These are phyloP conservation scores for Metrosideros polymorpha DNA, from an alignment of 441 rosid species.

Conservation along the genomic window DNA sequence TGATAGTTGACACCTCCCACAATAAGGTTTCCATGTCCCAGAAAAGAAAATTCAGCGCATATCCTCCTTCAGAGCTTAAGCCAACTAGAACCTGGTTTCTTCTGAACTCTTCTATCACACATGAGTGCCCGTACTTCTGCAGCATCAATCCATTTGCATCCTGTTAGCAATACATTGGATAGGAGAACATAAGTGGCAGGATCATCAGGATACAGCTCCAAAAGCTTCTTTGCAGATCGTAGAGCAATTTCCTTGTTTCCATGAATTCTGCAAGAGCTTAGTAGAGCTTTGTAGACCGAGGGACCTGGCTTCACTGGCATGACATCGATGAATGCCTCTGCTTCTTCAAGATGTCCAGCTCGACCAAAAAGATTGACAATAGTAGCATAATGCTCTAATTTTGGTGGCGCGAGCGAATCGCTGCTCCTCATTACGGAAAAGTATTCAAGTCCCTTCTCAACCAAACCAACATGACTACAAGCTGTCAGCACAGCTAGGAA, in stretches of 20 bases:
- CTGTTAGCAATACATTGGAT: constrained; percentile 5
- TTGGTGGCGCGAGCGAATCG: not conserved
- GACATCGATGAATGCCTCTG: constrained; percentile 1
- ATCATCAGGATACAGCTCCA: constrained; percentile 10
- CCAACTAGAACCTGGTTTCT: constrained; percentile 27
- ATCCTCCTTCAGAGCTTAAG: constrained; percentile 2
- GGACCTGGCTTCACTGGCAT: constrained; percentile 6
- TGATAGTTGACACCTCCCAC: not conserved
- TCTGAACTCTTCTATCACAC: constrained; percentile 19
- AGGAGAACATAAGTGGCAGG: constrained; percentile 11
- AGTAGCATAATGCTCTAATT: constrained; percentile 12
- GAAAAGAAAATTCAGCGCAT: not conserved
- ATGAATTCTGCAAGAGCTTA: constrained; percentile 17
- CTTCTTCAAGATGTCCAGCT: constrained; percentile 13
- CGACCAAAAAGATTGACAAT: constrained; percentile 16
- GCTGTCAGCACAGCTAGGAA: constrained; percentile 12
- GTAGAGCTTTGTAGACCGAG: constrained; percentile 8
- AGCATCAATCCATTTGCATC: constrained; percentile 19
- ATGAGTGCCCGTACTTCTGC: constrained; percentile 12
- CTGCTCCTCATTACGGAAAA: constrained; percentile 1
- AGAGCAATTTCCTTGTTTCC: constrained; percentile 10
- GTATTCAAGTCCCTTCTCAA: constrained; percentile 13
- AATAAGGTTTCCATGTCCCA: not conserved
- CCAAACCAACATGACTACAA: constrained; percentile 14
- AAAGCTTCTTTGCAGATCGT: constrained; percentile 5